Conservation (phyloP, 2,329 filamentous ascomycete species). For the Neurospora sp. region DNA sequence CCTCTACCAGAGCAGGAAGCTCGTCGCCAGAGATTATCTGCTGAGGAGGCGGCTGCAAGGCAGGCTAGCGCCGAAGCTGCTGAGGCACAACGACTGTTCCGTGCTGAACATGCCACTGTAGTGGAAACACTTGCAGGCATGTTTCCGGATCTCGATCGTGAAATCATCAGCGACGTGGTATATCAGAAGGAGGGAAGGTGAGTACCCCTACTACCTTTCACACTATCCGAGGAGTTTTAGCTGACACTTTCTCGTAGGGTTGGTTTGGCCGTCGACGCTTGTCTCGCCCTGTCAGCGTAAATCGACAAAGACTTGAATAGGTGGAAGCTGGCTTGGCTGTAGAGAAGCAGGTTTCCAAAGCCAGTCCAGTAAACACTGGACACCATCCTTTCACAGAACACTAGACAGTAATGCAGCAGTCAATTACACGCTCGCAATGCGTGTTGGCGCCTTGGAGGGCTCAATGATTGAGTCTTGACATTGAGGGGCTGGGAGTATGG, state of each 20-base stretch:
- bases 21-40: constrained; percentile 44
- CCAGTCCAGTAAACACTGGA: neutral
- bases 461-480: neutral
- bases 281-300: constrained; percentile 55
- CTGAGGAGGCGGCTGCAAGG: constrained; percentile 78
- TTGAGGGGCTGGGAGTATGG: neutral
- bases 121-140: constrained; percentile 92
- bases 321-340: neutral
- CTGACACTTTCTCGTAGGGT: constrained; percentile 44
- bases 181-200: constrained; percentile 89
- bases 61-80: constrained; percentile 87
- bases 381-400: neutral
- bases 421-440: neutral
- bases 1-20: constrained; percentile 26
- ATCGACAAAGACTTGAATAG: neutral
- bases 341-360: neutral
- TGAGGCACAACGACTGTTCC: constrained; percentile 73
- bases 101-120: constrained; percentile 78
- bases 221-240: constrained; percentile 7
- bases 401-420: neutral
- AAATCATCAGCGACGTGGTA: constrained; percentile 94
- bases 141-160: constrained; percentile 91
- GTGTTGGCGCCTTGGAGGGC: neutral
- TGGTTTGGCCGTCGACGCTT: constrained; percentile 77
- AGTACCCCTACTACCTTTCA: constrained; percentile 26